A percentile compares a stretch with the other conserved stretches of the same genome.
These are phyloP conservation scores for Haplosporangium sp. DNA, from an alignment of 371 early-diverging fungal species.

Conservation along the genomic window DNA sequence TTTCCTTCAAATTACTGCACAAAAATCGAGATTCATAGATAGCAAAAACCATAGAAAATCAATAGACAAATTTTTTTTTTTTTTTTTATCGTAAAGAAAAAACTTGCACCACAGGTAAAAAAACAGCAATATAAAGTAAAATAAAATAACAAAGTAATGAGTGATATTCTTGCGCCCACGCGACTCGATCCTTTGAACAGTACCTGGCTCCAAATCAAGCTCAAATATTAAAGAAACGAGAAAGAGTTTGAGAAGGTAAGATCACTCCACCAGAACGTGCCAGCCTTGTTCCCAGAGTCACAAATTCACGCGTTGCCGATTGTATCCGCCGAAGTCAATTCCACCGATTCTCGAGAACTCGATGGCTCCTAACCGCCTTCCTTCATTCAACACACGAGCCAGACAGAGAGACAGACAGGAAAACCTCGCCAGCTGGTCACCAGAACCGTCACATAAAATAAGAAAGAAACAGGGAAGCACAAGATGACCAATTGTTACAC, in stretches of 20 bases:
- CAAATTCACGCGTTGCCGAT: not conserved
- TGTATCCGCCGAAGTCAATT: not conserved
- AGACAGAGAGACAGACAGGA: conserved; percentile 5
- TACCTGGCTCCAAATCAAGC: not conserved
- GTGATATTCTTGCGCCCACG: not conserved
- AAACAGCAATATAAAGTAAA: not conserved
- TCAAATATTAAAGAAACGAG: not conserved
- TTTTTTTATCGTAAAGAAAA: not conserved
- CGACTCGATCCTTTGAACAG: conserved; percentile 1
- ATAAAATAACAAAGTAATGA: not conserved
- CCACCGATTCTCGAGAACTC: not conserved
- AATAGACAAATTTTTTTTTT: too few species aligned
- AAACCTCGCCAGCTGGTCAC: conserved; percentile 11
- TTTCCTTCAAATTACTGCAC: too few species aligned
- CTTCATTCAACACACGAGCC: conserved; percentile 4
- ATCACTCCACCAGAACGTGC: not conserved
- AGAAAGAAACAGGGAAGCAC: conserved; percentile 2
- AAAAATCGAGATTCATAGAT: too few species aligned
- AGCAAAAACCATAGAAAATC: not conserved
- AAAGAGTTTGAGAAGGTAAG: not conserved
- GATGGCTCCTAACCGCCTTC: not conserved
- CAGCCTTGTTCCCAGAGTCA: conserved; percentile 1
- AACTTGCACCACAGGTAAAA: conserved; percentile 1
- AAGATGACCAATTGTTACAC: conserved; percentile 9
- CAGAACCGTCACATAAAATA: conserved; percentile 3